Evolutionary conservation across 345 rosid species (phyloP).

Genomic region (Dovyalis caffra): DNA sequence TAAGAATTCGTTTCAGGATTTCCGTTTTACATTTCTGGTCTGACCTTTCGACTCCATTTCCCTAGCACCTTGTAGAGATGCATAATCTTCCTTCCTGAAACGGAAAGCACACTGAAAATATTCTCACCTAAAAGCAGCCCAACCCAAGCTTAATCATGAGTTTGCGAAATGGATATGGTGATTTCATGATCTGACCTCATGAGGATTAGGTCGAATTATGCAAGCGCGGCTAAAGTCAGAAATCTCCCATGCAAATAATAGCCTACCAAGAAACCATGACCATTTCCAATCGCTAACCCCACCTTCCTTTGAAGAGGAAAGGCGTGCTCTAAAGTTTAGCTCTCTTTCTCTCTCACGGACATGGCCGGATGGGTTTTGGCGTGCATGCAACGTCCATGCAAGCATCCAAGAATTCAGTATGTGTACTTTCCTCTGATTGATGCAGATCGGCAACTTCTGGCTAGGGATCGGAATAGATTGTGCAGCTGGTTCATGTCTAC

Average conservation of each 20-base stretch:
- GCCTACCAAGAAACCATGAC: background rate
- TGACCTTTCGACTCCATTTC: background rate
- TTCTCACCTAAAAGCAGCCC: background rate
- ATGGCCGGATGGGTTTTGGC: background rate
- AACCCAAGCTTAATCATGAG: background rate
- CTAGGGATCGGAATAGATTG: too few relatives aligned
- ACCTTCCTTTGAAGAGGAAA: too few relatives aligned
- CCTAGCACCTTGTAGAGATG: background rate
- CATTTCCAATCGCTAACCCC: background rate
- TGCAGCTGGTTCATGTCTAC: background rate
- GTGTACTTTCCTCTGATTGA: background rate
- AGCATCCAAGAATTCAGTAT: background rate
- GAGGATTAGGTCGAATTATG: background rate
- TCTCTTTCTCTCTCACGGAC: background rate
- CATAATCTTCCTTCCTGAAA: background rate
- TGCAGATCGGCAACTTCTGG: background rate
- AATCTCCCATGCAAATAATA: too few relatives aligned
- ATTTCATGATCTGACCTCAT: background rate
- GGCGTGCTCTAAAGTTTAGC: too few relatives aligned
- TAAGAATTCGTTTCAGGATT: background rate
- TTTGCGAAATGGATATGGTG: background rate
- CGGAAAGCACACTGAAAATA: background rate
- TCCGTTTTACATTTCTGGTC: background rate
- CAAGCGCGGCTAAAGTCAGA: background rate
- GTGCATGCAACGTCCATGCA: background rate